Percentiles rank a stretch among this genome's conserved stretches.
Evolutionary conservation across 2,329 filamentous ascomycete genomes (phyloP).

Genomic region (Botrytis elliptica): DNA sequence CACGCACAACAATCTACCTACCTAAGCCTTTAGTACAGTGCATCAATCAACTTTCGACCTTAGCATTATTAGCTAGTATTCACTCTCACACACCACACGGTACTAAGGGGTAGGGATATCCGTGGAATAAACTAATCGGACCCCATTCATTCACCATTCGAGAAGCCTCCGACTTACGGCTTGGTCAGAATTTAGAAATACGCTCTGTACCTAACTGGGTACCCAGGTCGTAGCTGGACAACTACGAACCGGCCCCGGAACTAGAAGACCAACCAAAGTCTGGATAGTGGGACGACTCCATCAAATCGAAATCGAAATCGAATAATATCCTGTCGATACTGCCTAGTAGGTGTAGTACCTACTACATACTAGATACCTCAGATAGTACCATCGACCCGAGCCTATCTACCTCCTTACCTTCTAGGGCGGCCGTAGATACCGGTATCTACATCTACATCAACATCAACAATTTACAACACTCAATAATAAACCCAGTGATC

Average conservation of each 20-base stretch:
- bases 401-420: background rate
- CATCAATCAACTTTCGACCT: background rate
- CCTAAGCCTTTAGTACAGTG: background rate
- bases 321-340: background rate
- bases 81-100: background rate
- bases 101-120: background rate
- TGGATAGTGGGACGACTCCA: background rate
- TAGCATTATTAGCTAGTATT: background rate
- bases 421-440: background rate
- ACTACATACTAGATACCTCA: background rate
- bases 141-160: background rate
- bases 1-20: slow-evolving; percentile 1
- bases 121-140: background rate
- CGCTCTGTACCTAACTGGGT: background rate
- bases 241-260: background rate
- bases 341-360: background rate
- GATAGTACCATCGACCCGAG: background rate
- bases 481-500: background rate
- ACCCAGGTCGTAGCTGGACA: background rate
- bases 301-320: background rate
- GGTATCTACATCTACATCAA: background rate
- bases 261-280: background rate
- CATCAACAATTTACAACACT: background rate
- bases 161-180: background rate
- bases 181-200: background rate